These are phyloP conservation scores for Adansonia rubrostipa DNA, from an alignment of 441 rosid species.

Conservation along the genomic window DNA sequence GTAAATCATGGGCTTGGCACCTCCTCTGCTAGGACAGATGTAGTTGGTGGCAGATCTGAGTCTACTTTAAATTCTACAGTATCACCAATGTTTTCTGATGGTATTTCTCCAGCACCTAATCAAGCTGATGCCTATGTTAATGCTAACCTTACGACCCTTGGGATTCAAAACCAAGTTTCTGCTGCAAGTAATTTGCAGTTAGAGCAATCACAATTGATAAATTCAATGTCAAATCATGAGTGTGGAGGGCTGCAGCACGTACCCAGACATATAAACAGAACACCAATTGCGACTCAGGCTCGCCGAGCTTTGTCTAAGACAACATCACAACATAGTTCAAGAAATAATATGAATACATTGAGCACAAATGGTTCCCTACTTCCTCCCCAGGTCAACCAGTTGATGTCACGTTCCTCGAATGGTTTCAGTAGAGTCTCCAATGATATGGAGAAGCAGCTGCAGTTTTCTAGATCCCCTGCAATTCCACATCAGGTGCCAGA, in stretches of 20 bases:
- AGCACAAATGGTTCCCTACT: constrained; percentile 38
- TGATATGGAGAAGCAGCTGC: constrained; percentile 40
- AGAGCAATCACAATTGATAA: constrained; percentile 42
- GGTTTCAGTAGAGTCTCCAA: constrained; percentile 2
- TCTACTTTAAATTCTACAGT: constrained; percentile 29
- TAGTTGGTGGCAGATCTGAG: constrained; percentile 34
- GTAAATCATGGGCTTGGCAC: constrained; percentile 25
- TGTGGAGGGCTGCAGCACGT: constrained; percentile 40
- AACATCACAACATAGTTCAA: constrained; percentile 48
- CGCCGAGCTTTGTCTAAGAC: constrained; percentile 51
- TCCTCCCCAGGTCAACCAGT: constrained; percentile 31
- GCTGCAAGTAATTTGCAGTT: constrained; percentile 36
- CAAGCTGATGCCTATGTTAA: constrained; percentile 33
- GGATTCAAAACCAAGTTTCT: constrained; percentile 39
- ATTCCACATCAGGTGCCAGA: constrained; percentile 37
- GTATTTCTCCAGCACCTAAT: constrained; percentile 39
- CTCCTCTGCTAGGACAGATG: constrained; percentile 38
- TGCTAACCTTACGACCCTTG: constrained; percentile 25
- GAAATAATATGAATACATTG: constrained; percentile 34
- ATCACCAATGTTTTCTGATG: constrained; percentile 41
- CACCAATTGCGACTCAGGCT: constrained; percentile 56
- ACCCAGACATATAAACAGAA: constrained; percentile 43
- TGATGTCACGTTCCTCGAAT: no score
- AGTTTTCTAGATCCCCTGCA: constrained; percentile 33
- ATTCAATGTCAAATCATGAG: constrained; percentile 39